Percentiles rank a stretch among this genome's conserved stretches.
Conservation (phyloP, 2,329 filamentous ascomycete genomes). For the Zymoseptoria brevis region DNA sequence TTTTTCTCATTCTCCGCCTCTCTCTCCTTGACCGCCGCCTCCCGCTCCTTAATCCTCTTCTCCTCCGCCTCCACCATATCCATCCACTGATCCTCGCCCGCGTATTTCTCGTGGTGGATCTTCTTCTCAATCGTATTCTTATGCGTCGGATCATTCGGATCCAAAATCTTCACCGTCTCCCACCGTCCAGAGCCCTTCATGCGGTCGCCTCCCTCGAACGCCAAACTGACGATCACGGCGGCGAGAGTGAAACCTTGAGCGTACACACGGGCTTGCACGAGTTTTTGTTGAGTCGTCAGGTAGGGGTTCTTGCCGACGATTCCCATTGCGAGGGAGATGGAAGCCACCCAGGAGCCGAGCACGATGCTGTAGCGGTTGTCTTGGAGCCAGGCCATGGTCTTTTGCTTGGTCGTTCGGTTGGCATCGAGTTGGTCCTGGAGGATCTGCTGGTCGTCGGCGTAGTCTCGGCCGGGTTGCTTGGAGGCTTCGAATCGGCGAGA, state of each 20-base stretch:
- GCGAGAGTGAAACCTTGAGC: constrained; percentile 82
- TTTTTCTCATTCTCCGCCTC: constrained; percentile 14
- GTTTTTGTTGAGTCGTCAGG: constrained; percentile 69
- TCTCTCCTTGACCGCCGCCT: constrained; percentile 29
- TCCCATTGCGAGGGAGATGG: constrained; percentile 66
- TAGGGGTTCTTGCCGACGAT: constrained; percentile 72
- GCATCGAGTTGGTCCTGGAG: constrained; percentile 46
- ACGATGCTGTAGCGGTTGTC: constrained; percentile 84
- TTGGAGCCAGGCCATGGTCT: constrained; percentile 63
- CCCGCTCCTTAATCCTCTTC: constrained; percentile 47
- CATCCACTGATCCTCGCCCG: constrained; percentile 89
- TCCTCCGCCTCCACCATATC: constrained; percentile 82
- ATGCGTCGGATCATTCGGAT: constrained; percentile 74
- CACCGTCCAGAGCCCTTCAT: constrained; percentile 67
- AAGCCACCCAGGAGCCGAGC: constrained; percentile 69
- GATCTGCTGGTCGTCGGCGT: constrained; percentile 56
- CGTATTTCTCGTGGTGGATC: constrained; percentile 78
- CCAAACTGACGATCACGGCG: constrained; percentile 73
- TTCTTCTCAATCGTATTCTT: constrained; percentile 78
- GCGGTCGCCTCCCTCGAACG: constrained; percentile 73
- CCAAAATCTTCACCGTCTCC: constrained; percentile 75
- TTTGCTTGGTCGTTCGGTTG: constrained; percentile 51
- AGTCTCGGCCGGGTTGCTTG: constrained; percentile 59
- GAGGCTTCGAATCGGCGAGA: constrained; percentile 63
- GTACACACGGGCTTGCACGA: constrained; percentile 91